These are phyloP conservation scores for Penicillium olsonii DNA, from an alignment of 2,329 filamentous ascomycete genomes.

Conservation along the genomic window DNA sequence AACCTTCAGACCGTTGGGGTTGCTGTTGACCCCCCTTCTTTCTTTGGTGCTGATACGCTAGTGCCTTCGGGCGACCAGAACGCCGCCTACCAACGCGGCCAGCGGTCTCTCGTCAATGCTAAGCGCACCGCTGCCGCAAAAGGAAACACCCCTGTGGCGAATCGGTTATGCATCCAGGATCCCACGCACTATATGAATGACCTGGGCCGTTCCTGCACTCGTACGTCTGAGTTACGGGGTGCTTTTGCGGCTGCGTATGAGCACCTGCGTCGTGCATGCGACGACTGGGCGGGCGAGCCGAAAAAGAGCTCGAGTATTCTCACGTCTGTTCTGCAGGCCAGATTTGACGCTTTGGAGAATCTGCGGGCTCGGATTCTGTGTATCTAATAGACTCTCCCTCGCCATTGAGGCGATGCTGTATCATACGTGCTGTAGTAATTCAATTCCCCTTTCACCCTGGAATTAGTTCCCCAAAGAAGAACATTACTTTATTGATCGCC, in stretches of 20 bases:
- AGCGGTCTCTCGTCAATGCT: conserved; percentile 40
- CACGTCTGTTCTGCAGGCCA: conserved; percentile 26
- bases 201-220: conserved; percentile 52
- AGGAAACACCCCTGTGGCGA: conserved; percentile 26
- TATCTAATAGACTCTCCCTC: background rate
- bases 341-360: conserved; percentile 31
- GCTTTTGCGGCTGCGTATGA: conserved; percentile 41
- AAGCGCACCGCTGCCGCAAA: conserved; percentile 35
- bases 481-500: background rate
- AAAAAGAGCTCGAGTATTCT: conserved; percentile 25
- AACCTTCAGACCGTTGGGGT: conserved; percentile 51
- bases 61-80: conserved; percentile 8
- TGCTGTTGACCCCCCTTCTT: conserved; percentile 49
- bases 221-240: conserved; percentile 52
- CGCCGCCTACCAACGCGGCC: conserved; percentile 37
- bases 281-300: conserved; percentile 24
- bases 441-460: background rate
- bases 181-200: conserved; percentile 61
- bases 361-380: conserved; percentile 15
- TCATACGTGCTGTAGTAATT: background rate
- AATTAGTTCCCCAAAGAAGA: too few species aligned
- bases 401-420: background rate
- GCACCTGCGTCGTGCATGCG: conserved; percentile 25
- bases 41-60: conserved; percentile 38
- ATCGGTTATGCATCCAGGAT: conserved; percentile 59